Evolutionary conservation across 805 yeast species (phyloP).

Genomic region (Sugiyamaella chiloensis): DNA sequence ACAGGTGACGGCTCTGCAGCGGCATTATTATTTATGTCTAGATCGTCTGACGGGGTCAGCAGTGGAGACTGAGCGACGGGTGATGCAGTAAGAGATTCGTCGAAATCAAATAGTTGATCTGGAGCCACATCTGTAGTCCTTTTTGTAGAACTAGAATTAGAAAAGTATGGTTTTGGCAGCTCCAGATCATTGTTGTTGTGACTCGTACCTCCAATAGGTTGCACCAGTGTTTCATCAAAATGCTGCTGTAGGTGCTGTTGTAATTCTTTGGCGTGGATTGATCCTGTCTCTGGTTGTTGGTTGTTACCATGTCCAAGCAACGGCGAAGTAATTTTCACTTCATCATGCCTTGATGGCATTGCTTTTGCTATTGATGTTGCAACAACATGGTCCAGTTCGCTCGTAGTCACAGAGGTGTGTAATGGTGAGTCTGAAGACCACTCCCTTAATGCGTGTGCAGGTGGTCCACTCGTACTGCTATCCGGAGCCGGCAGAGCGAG

Average conservation of each 20-base stretch:
- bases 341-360: neutral
- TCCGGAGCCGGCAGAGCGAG: neutral
- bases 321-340: neutral
- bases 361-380: neutral
- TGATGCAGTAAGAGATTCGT: slow-evolving; percentile 19
- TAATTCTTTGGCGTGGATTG: neutral
- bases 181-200: neutral
- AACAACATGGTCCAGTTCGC: no score
- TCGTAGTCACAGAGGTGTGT: neutral
- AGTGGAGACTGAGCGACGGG: slow-evolving; percentile 4
- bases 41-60: slow-evolving; percentile 1
- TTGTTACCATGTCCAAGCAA: neutral
- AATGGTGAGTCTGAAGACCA: no score
- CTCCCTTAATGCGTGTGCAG: no score
- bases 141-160: neutral
- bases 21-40: slow-evolving; percentile 7
- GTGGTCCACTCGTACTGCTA: neutral
- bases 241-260: neutral
- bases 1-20: slow-evolving; percentile 9
- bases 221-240: neutral
- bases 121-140: no score
- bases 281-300: slow-evolving; percentile 1
- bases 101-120: slow-evolving; percentile 25
- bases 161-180: neutral
- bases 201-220: neutral